Evolutionary conservation across 75 land plant species (phyloP).

Genomic region (Sequoia sempervirens): DNA sequence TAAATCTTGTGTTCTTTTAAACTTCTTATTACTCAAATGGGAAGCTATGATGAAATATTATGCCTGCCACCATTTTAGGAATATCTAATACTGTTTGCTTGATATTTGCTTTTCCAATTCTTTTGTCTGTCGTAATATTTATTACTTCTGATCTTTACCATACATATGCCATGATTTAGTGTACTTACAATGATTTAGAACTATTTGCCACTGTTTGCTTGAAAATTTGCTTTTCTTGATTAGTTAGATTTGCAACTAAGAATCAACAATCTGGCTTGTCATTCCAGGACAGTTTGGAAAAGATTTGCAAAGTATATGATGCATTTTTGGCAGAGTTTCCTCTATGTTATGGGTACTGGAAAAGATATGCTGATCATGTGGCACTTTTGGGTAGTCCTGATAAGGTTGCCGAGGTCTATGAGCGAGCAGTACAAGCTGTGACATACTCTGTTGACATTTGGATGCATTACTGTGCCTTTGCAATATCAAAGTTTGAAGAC

Average conservation of each 20-base stretch:
- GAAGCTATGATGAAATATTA: not conserved
- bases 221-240: not conserved
- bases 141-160: not conserved
- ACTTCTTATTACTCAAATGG: too few relatives aligned
- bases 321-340: constrained; percentile 78
- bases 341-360: constrained; percentile 89
- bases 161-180: not conserved
- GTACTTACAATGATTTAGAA: not conserved
- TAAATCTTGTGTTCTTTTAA: too few relatives aligned
- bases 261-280: not conserved
- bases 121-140: not conserved
- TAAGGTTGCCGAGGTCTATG: constrained; percentile 64
- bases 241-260: not conserved
- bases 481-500: constrained; percentile 41
- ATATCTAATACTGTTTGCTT: not conserved
- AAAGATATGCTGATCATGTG: constrained; percentile 75
- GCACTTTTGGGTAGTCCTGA: constrained; percentile 39
- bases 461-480: constrained; percentile 65
- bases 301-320: constrained; percentile 42
- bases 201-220: not conserved
- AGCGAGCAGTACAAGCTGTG: constrained; percentile 70
- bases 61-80: not conserved
- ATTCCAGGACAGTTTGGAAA: constrained; percentile 41
- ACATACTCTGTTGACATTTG: constrained; percentile 79
- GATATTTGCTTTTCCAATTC: not conserved